Evolutionary conservation across 306 rosid genomes (phyloP).

Genomic region (Astragalus glycyphyllos): DNA sequence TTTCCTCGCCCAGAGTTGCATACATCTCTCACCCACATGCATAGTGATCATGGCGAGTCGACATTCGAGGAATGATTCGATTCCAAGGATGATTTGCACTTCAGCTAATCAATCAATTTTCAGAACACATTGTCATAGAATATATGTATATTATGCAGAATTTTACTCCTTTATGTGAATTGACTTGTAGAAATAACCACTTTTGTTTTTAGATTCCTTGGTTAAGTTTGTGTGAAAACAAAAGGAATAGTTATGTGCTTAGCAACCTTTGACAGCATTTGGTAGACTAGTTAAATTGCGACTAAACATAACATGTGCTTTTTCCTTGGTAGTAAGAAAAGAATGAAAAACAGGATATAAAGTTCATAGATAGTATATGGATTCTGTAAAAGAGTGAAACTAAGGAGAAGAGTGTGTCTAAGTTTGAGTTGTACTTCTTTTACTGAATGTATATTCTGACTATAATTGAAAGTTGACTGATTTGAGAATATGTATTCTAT

Average conservation of each 20-base stretch:
- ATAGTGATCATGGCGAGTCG: slow-evolving; percentile 36
- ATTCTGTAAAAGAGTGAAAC: too few species aligned
- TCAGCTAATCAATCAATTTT: background rate
- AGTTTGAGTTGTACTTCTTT: too few species aligned
- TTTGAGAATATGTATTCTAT: background rate
- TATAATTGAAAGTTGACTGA: background rate
- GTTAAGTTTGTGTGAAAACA: background rate
- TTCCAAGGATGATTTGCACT: slow-evolving; percentile 27
- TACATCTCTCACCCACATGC: slow-evolving; percentile 44
- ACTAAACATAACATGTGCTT: too few species aligned
- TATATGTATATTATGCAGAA: background rate
- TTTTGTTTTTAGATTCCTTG: background rate
- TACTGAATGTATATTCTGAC: too few species aligned
- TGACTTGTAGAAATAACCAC: background rate
- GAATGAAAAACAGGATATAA: too few species aligned
- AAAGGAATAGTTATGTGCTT: background rate
- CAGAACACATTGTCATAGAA: slow-evolving; percentile 26
- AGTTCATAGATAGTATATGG: too few species aligned
- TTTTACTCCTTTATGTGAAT: background rate
- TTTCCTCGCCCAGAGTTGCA: slow-evolving; percentile 66
- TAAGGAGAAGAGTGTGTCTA: too few species aligned
- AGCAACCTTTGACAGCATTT: background rate
- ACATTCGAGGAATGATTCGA: slow-evolving; percentile 40
- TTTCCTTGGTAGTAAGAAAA: too few species aligned
- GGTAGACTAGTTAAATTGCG: too few species aligned